Percentiles rank a stretch among this genome's conserved stretches.
phyloP scores from a whole-genome alignment of 2,329 filamentous ascomycete species.

The Trichocomaceae sp. region DNA sequence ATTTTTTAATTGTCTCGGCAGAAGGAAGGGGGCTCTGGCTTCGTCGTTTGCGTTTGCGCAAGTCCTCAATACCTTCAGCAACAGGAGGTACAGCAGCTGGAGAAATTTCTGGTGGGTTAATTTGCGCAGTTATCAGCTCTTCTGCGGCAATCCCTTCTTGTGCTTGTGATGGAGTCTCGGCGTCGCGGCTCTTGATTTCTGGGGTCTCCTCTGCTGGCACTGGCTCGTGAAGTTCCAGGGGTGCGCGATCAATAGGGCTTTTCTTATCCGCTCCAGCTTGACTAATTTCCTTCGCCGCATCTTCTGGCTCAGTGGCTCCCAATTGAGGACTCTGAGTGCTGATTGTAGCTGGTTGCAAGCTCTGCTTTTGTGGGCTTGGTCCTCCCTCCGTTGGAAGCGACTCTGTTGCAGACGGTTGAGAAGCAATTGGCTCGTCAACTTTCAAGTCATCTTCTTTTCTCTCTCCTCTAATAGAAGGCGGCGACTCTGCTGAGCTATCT shows the following conservation, averaged over 20 bases:
- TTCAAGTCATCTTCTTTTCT: slow-evolving; percentile 10
- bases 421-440: slow-evolving; percentile 7
- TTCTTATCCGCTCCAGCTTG: slow-evolving; percentile 1
- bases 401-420: slow-evolving; percentile 7
- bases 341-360: background rate
- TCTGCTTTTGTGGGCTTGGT: background rate
- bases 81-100: slow-evolving; percentile 20
- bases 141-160: background rate
- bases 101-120: slow-evolving; percentile 15
- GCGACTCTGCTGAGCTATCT: slow-evolving; percentile 11
- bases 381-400: background rate
- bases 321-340: background rate
- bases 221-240: background rate
- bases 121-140: background rate
- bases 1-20: slow-evolving; percentile 52
- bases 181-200: background rate
- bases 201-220: background rate
- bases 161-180: background rate
- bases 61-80: slow-evolving; percentile 43
- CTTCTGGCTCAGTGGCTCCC: background rate
- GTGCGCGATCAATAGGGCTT: background rate
- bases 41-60: slow-evolving; percentile 60
- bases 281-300: background rate
- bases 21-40: slow-evolving; percentile 56
- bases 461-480: slow-evolving; percentile 11